phyloP scores from a whole-genome alignment of 768 basidiomycete species.

The Coprinopsis cinerea region DNA sequence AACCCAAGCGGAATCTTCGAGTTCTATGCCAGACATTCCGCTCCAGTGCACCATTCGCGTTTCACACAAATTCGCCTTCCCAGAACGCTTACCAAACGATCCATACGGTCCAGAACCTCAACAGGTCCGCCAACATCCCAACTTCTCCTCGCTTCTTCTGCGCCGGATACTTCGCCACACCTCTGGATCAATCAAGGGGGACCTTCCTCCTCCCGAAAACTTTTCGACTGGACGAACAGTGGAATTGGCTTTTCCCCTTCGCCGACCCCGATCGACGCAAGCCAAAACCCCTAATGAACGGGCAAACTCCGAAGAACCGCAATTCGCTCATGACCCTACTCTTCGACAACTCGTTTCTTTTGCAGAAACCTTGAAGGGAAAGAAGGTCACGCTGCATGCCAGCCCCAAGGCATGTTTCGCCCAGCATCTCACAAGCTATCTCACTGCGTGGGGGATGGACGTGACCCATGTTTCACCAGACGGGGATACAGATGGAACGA shows the following conservation, averaged over 20 bases:
- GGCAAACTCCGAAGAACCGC: conserved; percentile 38
- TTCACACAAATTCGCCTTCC: conserved; percentile 38
- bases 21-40: conserved; percentile 26
- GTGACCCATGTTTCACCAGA: conserved; percentile 73
- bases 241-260: conserved; percentile 57
- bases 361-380: conserved; percentile 76
- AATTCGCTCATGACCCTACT: conserved; percentile 66
- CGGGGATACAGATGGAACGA: conserved; percentile 38
- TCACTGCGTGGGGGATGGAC: conserved; percentile 94
- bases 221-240: conserved; percentile 49
- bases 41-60: conserved; percentile 41
- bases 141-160: conserved; percentile 45
- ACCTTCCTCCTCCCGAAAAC: conserved; percentile 36
- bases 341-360: conserved; percentile 75
- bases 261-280: conserved; percentile 50
- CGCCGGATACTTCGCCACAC: conserved; percentile 57
- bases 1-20: conserved; percentile 15
- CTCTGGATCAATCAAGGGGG: conserved; percentile 42
- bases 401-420: conserved; percentile 86
- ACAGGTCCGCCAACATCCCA: conserved; percentile 36
- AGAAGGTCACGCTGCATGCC: conserved; percentile 79
- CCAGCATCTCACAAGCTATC: conserved; percentile 86
- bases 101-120: conserved; percentile 24
- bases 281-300: conserved; percentile 25
- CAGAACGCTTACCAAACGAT: conserved; percentile 14